phyloP scores from a whole-genome alignment of 768 basidiomycete species.

The Auricularia auricula-judae region DNA sequence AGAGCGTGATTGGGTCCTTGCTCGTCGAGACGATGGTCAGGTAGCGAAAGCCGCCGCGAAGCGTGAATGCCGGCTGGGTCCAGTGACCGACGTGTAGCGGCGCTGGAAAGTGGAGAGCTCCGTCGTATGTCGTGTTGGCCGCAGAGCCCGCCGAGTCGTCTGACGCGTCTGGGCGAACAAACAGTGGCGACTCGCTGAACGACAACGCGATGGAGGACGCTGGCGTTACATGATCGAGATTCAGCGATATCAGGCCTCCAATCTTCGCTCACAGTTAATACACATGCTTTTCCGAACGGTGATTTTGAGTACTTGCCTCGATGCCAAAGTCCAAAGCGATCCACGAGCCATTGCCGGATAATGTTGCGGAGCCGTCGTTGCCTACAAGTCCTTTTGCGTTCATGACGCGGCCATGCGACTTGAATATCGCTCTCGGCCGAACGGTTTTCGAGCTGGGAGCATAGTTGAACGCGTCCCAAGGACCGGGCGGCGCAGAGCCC shows the following conservation, averaged over 20 bases:
- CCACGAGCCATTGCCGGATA: constrained; percentile 32
- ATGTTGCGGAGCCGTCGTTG: constrained; percentile 26
- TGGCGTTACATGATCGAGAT: too few relatives aligned
- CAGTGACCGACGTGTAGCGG: constrained; percentile 32
- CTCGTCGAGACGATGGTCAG: constrained; percentile 35
- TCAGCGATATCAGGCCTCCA: constrained; percentile 41
- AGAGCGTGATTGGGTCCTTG: constrained; percentile 23
- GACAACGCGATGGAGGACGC: constrained; percentile 24
- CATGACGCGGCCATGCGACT: constrained; percentile 24
- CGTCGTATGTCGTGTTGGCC: constrained; percentile 33
- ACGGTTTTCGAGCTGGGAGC: constrained; percentile 38
- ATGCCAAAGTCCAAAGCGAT: constrained; percentile 44
- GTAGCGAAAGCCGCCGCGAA: constrained; percentile 45
- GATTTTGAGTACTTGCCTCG: constrained; percentile 26
- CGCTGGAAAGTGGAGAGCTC: constrained; percentile 28
- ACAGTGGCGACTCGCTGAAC: constrained; percentile 46
- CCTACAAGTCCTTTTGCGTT: constrained; percentile 23
- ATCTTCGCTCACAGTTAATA: constrained; percentile 23
- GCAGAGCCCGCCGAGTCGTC: constrained; percentile 32
- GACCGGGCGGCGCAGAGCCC: constrained; percentile 30
- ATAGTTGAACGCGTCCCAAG: constrained; percentile 44
- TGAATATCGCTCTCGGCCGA: constrained; percentile 30
- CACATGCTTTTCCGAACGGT: too few relatives aligned
- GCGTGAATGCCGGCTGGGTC: constrained; percentile 33
- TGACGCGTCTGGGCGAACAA: constrained; percentile 40